These are phyloP conservation scores for Penicillium sp. DNA, from an alignment of 2,329 filamentous ascomycete genomes.

Conservation along the genomic window DNA sequence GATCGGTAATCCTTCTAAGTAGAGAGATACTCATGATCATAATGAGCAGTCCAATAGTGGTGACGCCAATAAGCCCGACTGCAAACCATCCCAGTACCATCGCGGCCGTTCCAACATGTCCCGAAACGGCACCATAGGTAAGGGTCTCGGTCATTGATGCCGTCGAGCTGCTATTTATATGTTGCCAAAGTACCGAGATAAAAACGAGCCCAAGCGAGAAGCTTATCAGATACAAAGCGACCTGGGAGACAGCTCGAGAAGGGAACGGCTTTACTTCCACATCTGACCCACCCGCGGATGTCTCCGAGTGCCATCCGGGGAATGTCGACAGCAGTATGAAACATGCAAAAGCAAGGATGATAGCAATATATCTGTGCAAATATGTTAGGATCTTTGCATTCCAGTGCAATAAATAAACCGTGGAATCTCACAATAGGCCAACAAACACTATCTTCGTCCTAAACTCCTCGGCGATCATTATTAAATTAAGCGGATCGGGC, in stretches of 20 bases:
- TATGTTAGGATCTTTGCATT: background rate
- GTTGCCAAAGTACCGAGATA: slow-evolving; percentile 17
- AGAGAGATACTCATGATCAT: slow-evolving; percentile 9
- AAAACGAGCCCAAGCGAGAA: slow-evolving; percentile 5
- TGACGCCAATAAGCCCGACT: background rate
- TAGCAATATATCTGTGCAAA: background rate
- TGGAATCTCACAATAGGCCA: slow-evolving; percentile 15
- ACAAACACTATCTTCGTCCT: slow-evolving; percentile 15
- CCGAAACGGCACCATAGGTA: slow-evolving; percentile 9
- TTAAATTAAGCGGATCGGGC: slow-evolving; percentile 16
- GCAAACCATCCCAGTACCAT: slow-evolving; percentile 20
- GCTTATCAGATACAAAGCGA: background rate
- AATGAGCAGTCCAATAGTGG: background rate
- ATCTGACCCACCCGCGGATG: background rate
- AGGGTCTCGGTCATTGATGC: slow-evolving; percentile 12
- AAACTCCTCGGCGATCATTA: slow-evolving; percentile 17
- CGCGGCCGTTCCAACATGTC: slow-evolving; percentile 10
- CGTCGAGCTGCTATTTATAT: slow-evolving; percentile 12
- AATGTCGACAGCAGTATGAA: slow-evolving; percentile 3
- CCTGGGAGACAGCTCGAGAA: background rate
- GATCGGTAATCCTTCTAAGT: background rate
- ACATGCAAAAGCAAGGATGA: background rate
- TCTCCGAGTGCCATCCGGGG: slow-evolving; percentile 12
- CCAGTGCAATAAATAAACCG: background rate
- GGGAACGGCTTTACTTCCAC: slow-evolving; percentile 12